These are phyloP conservation scores for Kuraishia ogatae DNA, from an alignment of 805 yeast species.

Conservation along the genomic window DNA sequence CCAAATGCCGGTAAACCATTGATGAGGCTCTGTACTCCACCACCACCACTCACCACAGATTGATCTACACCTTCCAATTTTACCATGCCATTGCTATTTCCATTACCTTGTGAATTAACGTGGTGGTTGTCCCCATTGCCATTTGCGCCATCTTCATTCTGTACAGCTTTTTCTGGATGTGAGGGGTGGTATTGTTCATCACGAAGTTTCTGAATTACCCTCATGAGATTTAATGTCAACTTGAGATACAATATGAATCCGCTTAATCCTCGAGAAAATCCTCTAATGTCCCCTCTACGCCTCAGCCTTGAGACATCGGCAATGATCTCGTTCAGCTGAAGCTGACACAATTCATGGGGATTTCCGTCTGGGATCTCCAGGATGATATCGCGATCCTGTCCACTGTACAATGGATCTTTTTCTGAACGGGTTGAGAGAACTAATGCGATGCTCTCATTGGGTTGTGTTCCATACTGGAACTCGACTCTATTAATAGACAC, in stretches of 20 bases:
- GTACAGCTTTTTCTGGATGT: not conserved
- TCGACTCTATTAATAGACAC: conserved; percentile 18
- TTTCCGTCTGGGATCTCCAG: conserved; percentile 8
- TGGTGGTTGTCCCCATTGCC: not conserved
- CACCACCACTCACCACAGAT: not conserved
- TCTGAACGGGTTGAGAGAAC: conserved; percentile 11
- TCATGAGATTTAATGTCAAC: conserved; percentile 20
- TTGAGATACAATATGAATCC: conserved; percentile 18
- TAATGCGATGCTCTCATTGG: conserved; percentile 17
- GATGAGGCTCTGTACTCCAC: not conserved
- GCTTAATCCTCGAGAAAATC: conserved; percentile 9
- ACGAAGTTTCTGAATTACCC: conserved; percentile 8
- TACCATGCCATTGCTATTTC: not conserved
- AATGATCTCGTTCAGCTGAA: conserved; percentile 14
- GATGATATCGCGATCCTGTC: conserved; percentile 9
- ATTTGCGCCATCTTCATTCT: not conserved
- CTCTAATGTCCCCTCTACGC: not conserved
- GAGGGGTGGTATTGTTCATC: not conserved
- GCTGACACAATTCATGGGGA: conserved; percentile 19
- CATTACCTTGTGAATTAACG: not conserved
- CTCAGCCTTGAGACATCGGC: not conserved
- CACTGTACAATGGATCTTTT: conserved; percentile 1
- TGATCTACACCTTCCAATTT: not conserved
- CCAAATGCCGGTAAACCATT: not conserved
- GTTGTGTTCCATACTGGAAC: conserved; percentile 21